Percentiles rank a stretch among this genome's conserved stretches.
These are phyloP conservation scores for Flaveria robusta DNA, from an alignment of 129 eudicot genomes.

Conservation along the genomic window DNA sequence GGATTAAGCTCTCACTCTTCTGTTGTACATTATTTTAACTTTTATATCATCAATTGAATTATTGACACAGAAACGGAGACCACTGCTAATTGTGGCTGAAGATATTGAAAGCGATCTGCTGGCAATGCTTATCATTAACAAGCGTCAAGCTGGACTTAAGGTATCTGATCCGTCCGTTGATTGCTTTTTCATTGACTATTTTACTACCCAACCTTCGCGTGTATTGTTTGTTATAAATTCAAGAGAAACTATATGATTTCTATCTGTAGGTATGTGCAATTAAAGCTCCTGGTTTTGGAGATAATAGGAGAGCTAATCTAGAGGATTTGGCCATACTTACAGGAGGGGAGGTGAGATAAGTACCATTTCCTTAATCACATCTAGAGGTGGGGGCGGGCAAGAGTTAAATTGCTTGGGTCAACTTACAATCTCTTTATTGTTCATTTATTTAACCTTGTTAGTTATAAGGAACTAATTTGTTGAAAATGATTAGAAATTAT, in stretches of 20 bases:
- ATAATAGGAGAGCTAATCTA: slow-evolving; percentile 83
- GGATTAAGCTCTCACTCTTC: background rate
- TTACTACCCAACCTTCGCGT: background rate
- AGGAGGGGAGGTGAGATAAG: slow-evolving; percentile 82
- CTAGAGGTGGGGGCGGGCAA: background rate
- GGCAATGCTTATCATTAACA: slow-evolving; percentile 81
- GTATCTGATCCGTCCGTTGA: slow-evolving; percentile 28
- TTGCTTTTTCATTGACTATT: background rate
- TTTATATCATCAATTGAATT: slow-evolving; percentile 10
- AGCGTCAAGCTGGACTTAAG: slow-evolving; percentile 85
- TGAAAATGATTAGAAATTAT: background rate
- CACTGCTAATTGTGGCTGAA: slow-evolving; percentile 87
- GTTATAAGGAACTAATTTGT: background rate
- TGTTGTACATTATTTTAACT: background rate
- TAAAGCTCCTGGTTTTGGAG: slow-evolving; percentile 99
- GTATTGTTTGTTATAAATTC: background rate
- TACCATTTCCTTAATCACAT: slow-evolving; percentile 14
- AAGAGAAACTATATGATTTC: background rate
- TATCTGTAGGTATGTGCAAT: slow-evolving; percentile 84
- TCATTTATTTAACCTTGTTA: background rate
- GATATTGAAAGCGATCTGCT: slow-evolving; percentile 89
- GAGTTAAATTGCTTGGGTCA: background rate
- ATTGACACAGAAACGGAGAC: slow-evolving; percentile 53
- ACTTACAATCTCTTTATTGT: background rate
- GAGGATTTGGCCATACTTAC: slow-evolving; percentile 94